A percentile compares a stretch with the other conserved stretches of the same genome.
Conservation (phyloP, 106 monocot species). For the Platanthera zijinensis region DNA sequence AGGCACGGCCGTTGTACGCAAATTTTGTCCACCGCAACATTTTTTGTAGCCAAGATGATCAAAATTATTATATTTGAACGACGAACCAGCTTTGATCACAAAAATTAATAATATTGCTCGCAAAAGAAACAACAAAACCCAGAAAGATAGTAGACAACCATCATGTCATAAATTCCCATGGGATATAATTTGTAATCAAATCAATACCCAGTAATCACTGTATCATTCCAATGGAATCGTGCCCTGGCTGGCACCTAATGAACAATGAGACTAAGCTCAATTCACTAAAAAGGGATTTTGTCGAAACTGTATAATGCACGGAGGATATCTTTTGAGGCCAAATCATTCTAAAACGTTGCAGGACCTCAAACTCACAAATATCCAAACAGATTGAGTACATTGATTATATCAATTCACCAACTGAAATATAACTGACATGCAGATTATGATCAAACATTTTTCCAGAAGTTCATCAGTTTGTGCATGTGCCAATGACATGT, state of each 20-base stretch:
- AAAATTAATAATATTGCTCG: not conserved
- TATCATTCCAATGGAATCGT: not conserved
- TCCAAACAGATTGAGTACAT: not conserved
- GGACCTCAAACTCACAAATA: not conserved
- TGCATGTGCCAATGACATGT: conserved; percentile 1
- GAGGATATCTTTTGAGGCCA: not conserved
- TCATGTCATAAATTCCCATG: not conserved
- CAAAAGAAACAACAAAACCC: not conserved
- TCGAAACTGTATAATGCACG: not conserved
- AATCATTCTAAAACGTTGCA: not conserved
- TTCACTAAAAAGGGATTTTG: not conserved
- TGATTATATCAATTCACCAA: not conserved
- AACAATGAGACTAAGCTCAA: not conserved
- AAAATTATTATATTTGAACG: no score
- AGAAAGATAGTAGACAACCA: not conserved
- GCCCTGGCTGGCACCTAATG: not conserved
- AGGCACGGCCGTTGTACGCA: no score
- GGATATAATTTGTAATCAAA: not conserved
- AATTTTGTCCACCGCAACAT: no score
- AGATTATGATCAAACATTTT: not conserved
- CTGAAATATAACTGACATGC: not conserved
- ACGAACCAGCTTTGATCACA: not conserved
- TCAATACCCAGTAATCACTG: not conserved
- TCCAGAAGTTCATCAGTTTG: not conserved
- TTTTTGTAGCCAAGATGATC: no score